Conservation (phyloP, 345 rosid genomes). For the Sapria himalayana region DNA sequence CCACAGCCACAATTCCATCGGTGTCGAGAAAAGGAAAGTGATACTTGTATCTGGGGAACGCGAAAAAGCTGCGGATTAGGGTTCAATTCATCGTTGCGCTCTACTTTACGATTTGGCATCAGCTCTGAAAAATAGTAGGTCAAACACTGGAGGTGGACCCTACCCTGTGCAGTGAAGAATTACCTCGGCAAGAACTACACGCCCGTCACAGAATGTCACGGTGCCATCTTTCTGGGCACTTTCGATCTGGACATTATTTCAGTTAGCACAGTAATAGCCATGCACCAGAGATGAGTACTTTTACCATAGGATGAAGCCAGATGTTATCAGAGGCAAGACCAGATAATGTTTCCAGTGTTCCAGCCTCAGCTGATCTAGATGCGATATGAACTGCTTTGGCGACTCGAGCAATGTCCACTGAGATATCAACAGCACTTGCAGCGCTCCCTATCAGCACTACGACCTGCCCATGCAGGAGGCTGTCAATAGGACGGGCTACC, state of each 20-base stretch:
- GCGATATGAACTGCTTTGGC: conserved; percentile 80
- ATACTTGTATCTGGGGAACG: conserved; percentile 85
- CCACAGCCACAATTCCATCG: conserved; percentile 37
- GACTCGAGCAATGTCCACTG: conserved; percentile 36
- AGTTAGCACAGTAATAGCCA: conserved; percentile 4
- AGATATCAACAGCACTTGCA: conserved; percentile 50
- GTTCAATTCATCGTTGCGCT: too few relatives aligned
- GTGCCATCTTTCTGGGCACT: conserved; percentile 36
- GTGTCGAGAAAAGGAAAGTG: conserved; percentile 82
- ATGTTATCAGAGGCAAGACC: conserved; percentile 36
- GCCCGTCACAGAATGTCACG: conserved; percentile 37
- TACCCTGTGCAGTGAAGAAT: conserved; percentile 84
- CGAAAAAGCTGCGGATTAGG: too few relatives aligned
- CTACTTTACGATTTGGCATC: too few relatives aligned
- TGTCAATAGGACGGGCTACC: not conserved
- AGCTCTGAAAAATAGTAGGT: too few relatives aligned
- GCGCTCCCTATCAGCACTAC: conserved; percentile 54
- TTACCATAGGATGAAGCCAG: conserved; percentile 81
- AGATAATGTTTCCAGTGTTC: conserved; percentile 17
- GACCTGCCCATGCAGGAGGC: conserved; percentile 20
- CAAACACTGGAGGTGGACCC: conserved; percentile 1
- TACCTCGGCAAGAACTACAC: conserved; percentile 21
- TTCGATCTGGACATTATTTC: conserved; percentile 34
- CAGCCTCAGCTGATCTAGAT: conserved; percentile 30
- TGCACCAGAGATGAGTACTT: conserved; percentile 1